These are phyloP conservation scores for Miscanthus sacchariflorus DNA, from an alignment of 202 grass and related monocot species.

Conservation along the genomic window DNA sequence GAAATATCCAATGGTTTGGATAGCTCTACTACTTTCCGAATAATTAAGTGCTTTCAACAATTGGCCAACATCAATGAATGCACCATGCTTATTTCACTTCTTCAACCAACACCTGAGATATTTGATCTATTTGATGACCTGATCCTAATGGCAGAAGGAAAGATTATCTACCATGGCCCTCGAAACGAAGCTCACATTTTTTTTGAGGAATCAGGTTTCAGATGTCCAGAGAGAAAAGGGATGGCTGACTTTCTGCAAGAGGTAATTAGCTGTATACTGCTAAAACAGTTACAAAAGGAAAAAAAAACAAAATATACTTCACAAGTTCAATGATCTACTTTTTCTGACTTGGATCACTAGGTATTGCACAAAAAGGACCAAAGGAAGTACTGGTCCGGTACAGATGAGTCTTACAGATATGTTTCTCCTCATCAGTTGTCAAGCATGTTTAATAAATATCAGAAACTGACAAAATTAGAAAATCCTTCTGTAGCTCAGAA, in stretches of 20 bases:
- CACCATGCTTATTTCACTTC: slow-evolving; percentile 72
- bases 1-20: slow-evolving; percentile 78
- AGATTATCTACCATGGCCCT: slow-evolving; percentile 59
- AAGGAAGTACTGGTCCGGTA: slow-evolving; percentile 46
- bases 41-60: slow-evolving; percentile 61
- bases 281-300: neutral
- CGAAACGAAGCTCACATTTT: slow-evolving; percentile 43
- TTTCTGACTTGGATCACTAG: slow-evolving; percentile 14
- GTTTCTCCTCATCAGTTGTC: slow-evolving; percentile 41
- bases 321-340: neutral
- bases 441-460: slow-evolving; percentile 40
- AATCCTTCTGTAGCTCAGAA: neutral
- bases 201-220: slow-evolving; percentile 62
- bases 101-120: slow-evolving; percentile 70
- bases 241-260: slow-evolving; percentile 64
- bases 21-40: slow-evolving; percentile 65
- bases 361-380: slow-evolving; percentile 54
- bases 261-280: slow-evolving; percentile 29
- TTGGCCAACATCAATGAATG: slow-evolving; percentile 55
- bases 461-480: slow-evolving; percentile 8
- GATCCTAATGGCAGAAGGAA: slow-evolving; percentile 69
- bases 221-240: slow-evolving; percentile 70
- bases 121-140: slow-evolving; percentile 71
- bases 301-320: neutral
- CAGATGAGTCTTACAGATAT: slow-evolving; percentile 39